Evolutionary conservation across 345 rosid genomes (phyloP), one percentile per base, ranked within the genome.

Genomic region (Aquilaria malaccensis): DNA sequence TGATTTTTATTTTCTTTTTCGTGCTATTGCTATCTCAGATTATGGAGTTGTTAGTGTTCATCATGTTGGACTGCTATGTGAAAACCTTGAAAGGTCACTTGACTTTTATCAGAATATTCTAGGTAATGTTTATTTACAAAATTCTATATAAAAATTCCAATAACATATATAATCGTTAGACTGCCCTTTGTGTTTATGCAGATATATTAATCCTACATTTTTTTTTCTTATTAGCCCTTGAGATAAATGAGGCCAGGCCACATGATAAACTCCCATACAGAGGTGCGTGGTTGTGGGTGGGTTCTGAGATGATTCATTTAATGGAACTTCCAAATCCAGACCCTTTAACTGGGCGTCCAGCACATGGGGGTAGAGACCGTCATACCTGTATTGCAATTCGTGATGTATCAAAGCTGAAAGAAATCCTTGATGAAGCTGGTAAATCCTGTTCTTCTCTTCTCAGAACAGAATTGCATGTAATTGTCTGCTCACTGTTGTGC

Each of bases 261-360:
- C 76, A 93, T 32, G 90, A 87, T 70, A 93, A 87, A 81, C 91
- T 93, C 70, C 97, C 96, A 0, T 85, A 93, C 37, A 83, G 90
- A 60, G 98, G 97, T 45, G 96, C 88, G 51, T 93, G 98, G 95
- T 72, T 93, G 76, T 93, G 98, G 98, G 82, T 93, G 56, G 98
- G 98, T 55, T 75, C 97, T 48, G 97, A 90, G 81, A 93, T 89
- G 97, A 93, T 93, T 70, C 98, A 93, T 73, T 69, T 93, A n/a
- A 93, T 93, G 98, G 98, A 93, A 77, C 98, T 89, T 59, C 92
- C 97, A 11, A 89, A 89, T 78, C 97, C 98, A 1, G 97, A 93
- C 74, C 98, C 98, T 0, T 81, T 89, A 72, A 77, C 80, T 0
- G 98, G 98, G 76, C 80, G 98, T 61, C 90, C 98, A 0, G 81